These are phyloP conservation scores for Verticillium alfalfae DNA, from an alignment of 2,329 filamentous ascomycete genomes.

Conservation along the genomic window DNA sequence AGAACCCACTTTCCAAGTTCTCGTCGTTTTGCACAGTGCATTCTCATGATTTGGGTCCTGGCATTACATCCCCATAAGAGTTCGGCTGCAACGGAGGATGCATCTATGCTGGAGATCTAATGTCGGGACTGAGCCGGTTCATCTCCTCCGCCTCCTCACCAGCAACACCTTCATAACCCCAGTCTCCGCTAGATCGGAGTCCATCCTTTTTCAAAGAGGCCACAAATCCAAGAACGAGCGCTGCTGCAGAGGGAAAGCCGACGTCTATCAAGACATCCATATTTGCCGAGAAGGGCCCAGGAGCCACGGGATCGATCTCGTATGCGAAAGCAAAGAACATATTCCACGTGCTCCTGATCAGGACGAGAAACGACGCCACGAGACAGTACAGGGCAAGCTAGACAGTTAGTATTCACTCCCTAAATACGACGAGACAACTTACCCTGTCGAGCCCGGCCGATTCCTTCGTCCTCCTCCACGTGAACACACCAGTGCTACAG, in stretches of 20 bases:
- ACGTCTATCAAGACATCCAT: not conserved
- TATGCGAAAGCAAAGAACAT: not conserved
- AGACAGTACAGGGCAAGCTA: not conserved
- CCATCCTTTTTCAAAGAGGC: not conserved
- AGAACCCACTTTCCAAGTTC: too few species aligned
- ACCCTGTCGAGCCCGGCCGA: not conserved
- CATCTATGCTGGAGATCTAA: not conserved
- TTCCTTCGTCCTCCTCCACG: not conserved
- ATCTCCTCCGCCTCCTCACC: not conserved
- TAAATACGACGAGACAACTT: not conserved
- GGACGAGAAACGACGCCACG: not conserved
- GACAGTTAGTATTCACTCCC: not conserved
- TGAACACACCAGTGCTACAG: not conserved
- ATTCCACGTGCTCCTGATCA: not conserved
- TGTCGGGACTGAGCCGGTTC: not conserved
- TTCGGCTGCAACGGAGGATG: not conserved
- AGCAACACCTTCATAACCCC: not conserved
- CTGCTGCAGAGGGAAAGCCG: not conserved
- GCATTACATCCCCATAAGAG: too few species aligned
- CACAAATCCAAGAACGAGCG: not conserved
- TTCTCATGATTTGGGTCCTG: too few species aligned
- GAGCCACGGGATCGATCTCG: not conserved
- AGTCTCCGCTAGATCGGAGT: not conserved
- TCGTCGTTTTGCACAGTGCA: too few species aligned
- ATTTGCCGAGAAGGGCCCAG: not conserved